phyloP scores from a whole-genome alignment of 1,139 yeast genomes.

The Saccharomyces pastorianus region DNA sequence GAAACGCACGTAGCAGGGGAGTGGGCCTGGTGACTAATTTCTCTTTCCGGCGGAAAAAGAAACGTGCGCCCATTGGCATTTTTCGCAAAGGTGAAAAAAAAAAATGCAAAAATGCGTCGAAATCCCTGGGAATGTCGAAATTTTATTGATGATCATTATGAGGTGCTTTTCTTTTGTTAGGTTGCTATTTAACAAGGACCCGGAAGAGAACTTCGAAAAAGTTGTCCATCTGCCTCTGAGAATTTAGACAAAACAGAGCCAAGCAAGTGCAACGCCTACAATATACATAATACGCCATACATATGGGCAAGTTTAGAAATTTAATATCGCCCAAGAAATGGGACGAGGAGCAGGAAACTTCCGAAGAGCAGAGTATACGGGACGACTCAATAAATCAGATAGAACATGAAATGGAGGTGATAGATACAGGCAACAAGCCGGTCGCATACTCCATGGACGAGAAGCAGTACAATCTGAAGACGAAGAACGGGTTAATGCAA shows the following conservation, averaged over 20 bases:
- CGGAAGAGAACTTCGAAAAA: not conserved
- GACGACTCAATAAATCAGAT: not conserved
- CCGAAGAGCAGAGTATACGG: not conserved
- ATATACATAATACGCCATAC: not conserved
- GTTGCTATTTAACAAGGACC: not conserved
- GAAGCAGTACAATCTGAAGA: not conserved
- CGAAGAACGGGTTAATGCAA: not conserved
- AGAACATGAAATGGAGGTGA: slow-evolving; percentile 1
- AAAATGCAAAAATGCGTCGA: not conserved
- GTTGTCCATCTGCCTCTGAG: not conserved
- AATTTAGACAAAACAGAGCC: not conserved
- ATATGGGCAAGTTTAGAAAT: not conserved
- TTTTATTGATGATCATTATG: not conserved
- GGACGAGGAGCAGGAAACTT: not conserved
- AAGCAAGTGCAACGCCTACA: not conserved
- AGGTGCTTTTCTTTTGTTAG: not conserved
- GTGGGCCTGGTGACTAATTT: not conserved
- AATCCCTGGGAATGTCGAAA: not conserved
- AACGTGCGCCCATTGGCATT: not conserved
- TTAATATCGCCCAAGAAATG: not conserved
- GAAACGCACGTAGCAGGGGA: not conserved
- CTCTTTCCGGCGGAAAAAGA: not conserved
- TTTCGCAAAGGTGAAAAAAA: not conserved
- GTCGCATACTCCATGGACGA: not conserved
- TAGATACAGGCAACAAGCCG: slow-evolving; percentile 1